Evolutionary conservation across 306 rosid species (phyloP).

Genomic region (Fragaria nilgerrensis): DNA sequence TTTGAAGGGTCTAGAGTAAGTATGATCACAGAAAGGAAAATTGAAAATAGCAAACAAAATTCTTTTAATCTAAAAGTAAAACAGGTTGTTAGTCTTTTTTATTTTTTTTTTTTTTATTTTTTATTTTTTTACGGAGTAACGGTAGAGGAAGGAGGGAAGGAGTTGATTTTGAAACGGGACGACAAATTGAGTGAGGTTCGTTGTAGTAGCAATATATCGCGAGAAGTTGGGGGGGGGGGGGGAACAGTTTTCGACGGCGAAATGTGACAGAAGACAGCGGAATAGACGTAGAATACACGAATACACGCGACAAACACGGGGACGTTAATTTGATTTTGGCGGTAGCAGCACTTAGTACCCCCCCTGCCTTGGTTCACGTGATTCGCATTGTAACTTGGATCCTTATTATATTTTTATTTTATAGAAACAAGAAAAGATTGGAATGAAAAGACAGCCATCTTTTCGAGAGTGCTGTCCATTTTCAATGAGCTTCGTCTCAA

Average conservation of each 20-base stretch:
- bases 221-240: not conserved
- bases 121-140: too few species aligned
- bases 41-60: too few species aligned
- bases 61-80: too few species aligned
- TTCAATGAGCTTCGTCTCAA: not conserved
- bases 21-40: too few species aligned
- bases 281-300: constrained; percentile 35
- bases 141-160: too few species aligned
- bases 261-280: not conserved
- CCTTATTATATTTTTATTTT: not conserved
- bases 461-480: not conserved
- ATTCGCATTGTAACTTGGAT: constrained; percentile 26
- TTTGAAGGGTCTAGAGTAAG: too few species aligned
- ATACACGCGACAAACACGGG: constrained; percentile 47
- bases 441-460: constrained; percentile 29
- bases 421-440: not conserved
- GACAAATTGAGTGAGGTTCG: not conserved
- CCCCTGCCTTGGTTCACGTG: constrained; percentile 32
- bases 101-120: too few species aligned
- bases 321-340: constrained; percentile 18
- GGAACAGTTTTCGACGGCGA: not conserved
- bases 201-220: not conserved
- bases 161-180: too few species aligned
- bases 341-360: constrained; percentile 1
- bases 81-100: too few species aligned